Conservation (phyloP, 805 yeast genomes). For the Schizosaccharomyces japonicus region DNA sequence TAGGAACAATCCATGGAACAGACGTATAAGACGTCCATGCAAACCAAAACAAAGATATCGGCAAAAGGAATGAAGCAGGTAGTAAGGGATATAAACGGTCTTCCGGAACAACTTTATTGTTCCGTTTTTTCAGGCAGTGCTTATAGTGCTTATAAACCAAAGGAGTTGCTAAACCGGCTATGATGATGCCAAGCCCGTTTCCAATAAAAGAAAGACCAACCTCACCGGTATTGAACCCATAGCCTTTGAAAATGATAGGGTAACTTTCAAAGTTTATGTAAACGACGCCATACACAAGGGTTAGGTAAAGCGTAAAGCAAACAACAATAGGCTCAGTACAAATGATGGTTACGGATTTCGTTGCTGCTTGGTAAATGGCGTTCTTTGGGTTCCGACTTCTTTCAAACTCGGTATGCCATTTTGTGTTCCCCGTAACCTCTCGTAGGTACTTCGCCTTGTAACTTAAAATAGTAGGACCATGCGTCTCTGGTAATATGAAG, state of each 20-base stretch:
- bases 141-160: neutral
- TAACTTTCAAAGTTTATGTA: constrained; percentile 34
- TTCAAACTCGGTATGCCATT: neutral
- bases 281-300: constrained; percentile 29
- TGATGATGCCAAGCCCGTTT: constrained; percentile 32
- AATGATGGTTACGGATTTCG: constrained; percentile 47
- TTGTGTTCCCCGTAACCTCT: constrained; percentile 15
- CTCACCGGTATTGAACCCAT: constrained; percentile 24
- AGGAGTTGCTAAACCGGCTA: constrained; percentile 3
- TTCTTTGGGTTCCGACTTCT: constrained; percentile 33
- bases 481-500: constrained; percentile 56
- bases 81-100: constrained; percentile 22
- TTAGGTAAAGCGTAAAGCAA: constrained; percentile 30
- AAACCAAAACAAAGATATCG: constrained; percentile 41
- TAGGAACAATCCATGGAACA: constrained; percentile 39
- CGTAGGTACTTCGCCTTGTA: constrained; percentile 42
- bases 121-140: neutral
- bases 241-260: constrained; percentile 29
- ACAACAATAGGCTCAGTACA: constrained; percentile 47
- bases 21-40: constrained; percentile 42
- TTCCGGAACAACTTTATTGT: neutral
- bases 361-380: constrained; percentile 17
- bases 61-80: constrained; percentile 27
- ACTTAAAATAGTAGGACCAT: constrained; percentile 58
- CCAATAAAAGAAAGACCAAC: constrained; percentile 37